Percentiles rank a stretch among this genome's conserved stretches.
phyloP scores from a whole-genome alignment of 1,139 yeast species.

The Waltiozyma sp. region DNA sequence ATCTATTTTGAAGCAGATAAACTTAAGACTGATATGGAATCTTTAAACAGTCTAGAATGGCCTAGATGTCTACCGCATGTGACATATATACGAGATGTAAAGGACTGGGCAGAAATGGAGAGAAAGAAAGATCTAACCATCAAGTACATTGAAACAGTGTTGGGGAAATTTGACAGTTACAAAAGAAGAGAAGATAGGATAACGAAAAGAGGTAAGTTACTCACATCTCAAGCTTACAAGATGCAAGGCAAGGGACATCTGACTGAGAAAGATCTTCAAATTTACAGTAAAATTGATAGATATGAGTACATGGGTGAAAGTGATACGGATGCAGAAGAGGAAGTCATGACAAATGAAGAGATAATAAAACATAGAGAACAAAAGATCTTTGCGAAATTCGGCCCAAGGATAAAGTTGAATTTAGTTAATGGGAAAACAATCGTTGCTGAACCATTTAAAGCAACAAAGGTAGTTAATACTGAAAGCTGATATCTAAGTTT shows the following conservation, averaged over 20 bases:
- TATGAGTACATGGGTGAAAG: slow-evolving; percentile 15
- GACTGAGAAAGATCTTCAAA: slow-evolving; percentile 7
- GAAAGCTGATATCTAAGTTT: not conserved
- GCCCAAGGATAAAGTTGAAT: slow-evolving; percentile 15
- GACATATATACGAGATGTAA: slow-evolving; percentile 39
- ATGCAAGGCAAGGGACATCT: not conserved
- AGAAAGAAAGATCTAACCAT: slow-evolving; percentile 41
- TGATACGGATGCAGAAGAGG: slow-evolving; percentile 19
- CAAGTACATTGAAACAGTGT: slow-evolving; percentile 27
- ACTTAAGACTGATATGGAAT: slow-evolving; percentile 32
- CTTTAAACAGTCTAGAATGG: slow-evolving; percentile 49
- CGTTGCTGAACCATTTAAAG: not conserved
- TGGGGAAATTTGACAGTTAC: not conserved
- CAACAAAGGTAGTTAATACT: not conserved
- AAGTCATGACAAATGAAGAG: slow-evolving; percentile 8
- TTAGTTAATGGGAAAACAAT: slow-evolving; percentile 8
- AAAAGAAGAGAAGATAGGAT: slow-evolving; percentile 20
- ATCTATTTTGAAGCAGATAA: slow-evolving; percentile 41
- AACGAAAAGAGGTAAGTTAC: slow-evolving; percentile 7
- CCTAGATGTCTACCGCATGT: slow-evolving; percentile 35
- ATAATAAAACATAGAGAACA: slow-evolving; percentile 9
- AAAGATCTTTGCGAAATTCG: slow-evolving; percentile 9
- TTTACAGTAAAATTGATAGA: slow-evolving; percentile 11
- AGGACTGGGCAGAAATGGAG: slow-evolving; percentile 37
- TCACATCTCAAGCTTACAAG: not conserved